Evolutionary conservation across 2,329 filamentous ascomycete genomes (phyloP), one percentile per base, ranked within the genome.

Genomic region (Clarireedia paspali): DNA sequence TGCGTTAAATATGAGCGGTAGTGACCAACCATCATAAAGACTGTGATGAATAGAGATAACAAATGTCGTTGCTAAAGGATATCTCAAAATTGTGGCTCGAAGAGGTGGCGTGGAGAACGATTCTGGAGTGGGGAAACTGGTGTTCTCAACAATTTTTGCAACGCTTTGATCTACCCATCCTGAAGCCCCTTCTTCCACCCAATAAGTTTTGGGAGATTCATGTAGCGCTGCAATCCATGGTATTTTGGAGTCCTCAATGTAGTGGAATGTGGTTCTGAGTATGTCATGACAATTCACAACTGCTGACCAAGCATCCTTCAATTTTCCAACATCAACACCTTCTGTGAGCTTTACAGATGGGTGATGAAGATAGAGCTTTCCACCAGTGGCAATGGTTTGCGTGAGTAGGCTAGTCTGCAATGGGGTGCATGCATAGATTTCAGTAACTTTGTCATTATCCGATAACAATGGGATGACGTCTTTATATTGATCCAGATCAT

Each of bases 1-100:
- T 12, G 39, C 39, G 27, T 52, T 24, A 15, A 71, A 57, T 5
- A 72, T 59, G 26, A 68, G 42, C 2, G 67, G 63, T 47, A 68
- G 57, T 0, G 73, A 75, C 78, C 78, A 80, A 15, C 78, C 79
- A 53, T 82, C 79, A 57, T 82, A 82, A 0, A 81, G 64, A 6
- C 75, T 76, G 60, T 82, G 79, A 58, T 82, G 78, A 69, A 80
- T 77, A 1, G 76, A 77, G 56, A 78, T 65, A 14, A 80, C 73
- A 56, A 81, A 79, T 15, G 63, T 44, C 24, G 60, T 62, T 15
- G 61, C 57, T 47, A 57, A 63, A 6, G 26, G 27, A 6, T 39
- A 52, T 3, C 23, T 6, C 17, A 52, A 12, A 42, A 44, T 20
- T 10, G 26, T 52, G 17, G 20, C 39, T 20, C 27, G 39, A 20